Percentiles rank a stretch among this genome's conserved stretches.
Conservation (phyloP, 2,329 filamentous ascomycete genomes). For the Fusarium pininemorale region DNA sequence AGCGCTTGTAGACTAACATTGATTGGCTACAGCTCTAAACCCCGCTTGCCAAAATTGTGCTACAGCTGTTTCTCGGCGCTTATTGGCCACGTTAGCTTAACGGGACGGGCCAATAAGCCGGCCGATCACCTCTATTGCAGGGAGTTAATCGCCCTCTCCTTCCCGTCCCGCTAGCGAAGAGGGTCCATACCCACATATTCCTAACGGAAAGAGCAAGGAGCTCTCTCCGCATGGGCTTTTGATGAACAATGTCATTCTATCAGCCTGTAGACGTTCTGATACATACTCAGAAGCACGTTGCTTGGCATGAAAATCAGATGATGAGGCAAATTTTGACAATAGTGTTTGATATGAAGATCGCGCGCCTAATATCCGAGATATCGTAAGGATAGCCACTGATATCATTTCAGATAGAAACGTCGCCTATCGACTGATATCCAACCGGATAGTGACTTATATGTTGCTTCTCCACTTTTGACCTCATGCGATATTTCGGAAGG, state of each 20-base stretch:
- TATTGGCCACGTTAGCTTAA: conserved; percentile 49
- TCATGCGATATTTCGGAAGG: conserved; percentile 12
- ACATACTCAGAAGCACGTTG: conserved; percentile 7
- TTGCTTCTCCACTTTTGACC: conserved; percentile 27
- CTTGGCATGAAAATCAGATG: conserved; percentile 8
- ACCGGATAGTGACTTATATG: background rate
- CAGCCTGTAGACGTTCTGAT: conserved; percentile 10
- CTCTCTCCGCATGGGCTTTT: background rate
- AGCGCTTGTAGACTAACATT: conserved; percentile 23
- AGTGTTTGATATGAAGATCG: background rate
- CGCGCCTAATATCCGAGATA: background rate
- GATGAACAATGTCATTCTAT: conserved; percentile 5
- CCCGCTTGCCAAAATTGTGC: conserved; percentile 35
- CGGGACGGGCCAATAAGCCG: conserved; percentile 46
- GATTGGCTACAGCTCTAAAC: conserved; percentile 8
- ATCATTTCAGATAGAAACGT: conserved; percentile 15
- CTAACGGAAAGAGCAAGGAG: conserved; percentile 21
- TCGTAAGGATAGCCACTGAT: background rate
- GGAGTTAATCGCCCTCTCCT: conserved; percentile 49
- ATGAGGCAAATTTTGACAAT: conserved; percentile 10
- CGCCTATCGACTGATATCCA: conserved; percentile 7
- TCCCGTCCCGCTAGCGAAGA: conserved; percentile 40
- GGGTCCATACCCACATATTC: conserved; percentile 20
- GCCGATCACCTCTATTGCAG: conserved; percentile 47
- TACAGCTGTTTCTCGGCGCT: conserved; percentile 43